Evolutionary conservation across 345 rosid species (phyloP), one percentile per base, ranked within the genome.

Genomic region (Eucalyptus erythrocorys): DNA sequence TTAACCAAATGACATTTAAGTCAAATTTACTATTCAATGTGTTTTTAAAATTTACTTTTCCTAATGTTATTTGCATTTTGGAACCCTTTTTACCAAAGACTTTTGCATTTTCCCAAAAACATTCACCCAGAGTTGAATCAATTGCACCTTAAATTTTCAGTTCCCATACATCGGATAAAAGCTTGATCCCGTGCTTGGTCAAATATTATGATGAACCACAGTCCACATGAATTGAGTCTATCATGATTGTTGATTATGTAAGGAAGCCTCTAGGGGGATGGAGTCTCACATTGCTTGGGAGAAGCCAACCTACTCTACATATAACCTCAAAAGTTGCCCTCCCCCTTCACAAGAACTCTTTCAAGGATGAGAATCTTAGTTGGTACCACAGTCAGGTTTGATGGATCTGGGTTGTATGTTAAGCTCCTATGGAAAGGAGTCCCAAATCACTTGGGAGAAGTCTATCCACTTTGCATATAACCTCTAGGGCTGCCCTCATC

Each of bases 391-490:
- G 57, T 26, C 1, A 51, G 26, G 57, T 51, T 19, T 51, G 57
- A 51, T 51, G 57, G 0, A 51, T 51, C 0, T 0, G 0, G 26
- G 10, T 51, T 7, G 24, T 19, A 51, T 7, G 0, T 51, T 51
- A 51, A 51, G 26, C 57, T 10, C 57, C 26, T 0, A 51, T 0
- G 10, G 57, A 51, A 51, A 26, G 57, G 57, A 51, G 57, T 51
- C 57, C 57, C 1, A 55, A 55, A 22, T 55, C 61, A 55, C 61
- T 24, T 24, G 10, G 26, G 57, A 51, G 57, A 51, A 51, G 10
- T 51, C 57, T 51, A 51, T 51, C 57, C 57, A 51, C 24, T 51
- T 51, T 19, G 57, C 57, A 51, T 51, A 51, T 51, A 51, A 51
- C 0, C 57, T 51, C 10, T 0, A 0, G 10, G 57, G 57, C 2